Evolutionary conservation across 176 grass and related monocot genomes (phyloP).

Genomic region (Pontederia paniculata): DNA sequence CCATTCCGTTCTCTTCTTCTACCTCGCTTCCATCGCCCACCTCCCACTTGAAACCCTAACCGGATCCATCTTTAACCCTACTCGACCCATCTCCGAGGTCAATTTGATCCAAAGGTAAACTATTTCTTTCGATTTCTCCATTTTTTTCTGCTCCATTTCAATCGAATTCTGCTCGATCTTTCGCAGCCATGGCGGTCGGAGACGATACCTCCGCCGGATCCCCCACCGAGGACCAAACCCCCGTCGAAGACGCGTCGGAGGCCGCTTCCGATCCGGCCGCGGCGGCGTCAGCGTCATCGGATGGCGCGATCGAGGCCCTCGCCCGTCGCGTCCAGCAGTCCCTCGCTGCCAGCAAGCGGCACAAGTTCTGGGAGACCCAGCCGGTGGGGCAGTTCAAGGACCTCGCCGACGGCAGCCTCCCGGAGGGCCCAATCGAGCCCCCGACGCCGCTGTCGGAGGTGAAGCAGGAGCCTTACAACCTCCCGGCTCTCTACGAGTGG

Average conservation of each 20-base stretch:
- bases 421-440: conserved; percentile 65
- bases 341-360: conserved; percentile 44
- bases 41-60: no score
- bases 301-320: conserved; percentile 42
- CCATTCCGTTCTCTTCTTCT: no score
- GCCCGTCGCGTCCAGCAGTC: conserved; percentile 77
- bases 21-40: no score
- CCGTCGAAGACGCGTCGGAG: neutral
- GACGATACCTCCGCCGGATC: conserved; percentile 2
- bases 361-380: conserved; percentile 99
- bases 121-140: no score
- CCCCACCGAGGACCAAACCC: neutral
- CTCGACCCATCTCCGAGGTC: no score
- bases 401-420: conserved; percentile 37
- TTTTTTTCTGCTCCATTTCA: neutral
- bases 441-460: conserved; percentile 70
- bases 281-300: conserved; percentile 4
- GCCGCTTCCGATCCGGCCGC: conserved; percentile 2
- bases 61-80: no score
- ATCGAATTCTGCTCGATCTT: neutral
- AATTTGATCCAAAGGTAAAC: no score
- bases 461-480: conserved; percentile 70
- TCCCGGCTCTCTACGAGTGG: conserved; percentile 81
- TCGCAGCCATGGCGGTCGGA: conserved; percentile 7
- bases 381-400: conserved; percentile 90